phyloP scores from a whole-genome alignment of 2,329 filamentous ascomycete species.

The Meredithiella fracta region DNA sequence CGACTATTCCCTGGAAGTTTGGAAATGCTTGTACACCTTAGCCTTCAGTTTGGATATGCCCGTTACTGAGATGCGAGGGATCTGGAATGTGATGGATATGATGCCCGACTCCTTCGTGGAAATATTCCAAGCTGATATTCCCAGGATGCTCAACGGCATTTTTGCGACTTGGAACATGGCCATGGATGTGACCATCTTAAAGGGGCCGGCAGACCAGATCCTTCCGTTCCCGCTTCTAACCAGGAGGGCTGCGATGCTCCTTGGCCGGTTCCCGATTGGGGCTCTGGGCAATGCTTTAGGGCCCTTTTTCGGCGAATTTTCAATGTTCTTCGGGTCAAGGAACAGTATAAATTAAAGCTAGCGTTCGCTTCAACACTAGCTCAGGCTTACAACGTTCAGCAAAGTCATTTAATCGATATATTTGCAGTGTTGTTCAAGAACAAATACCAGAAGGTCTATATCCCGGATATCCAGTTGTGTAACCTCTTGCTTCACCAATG shows the following conservation, averaged over 20 bases:
- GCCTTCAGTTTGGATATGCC: slow-evolving; percentile 8
- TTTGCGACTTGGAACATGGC: neutral
- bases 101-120: slow-evolving; percentile 5
- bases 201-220: neutral
- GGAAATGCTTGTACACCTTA: slow-evolving; percentile 8
- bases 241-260: neutral
- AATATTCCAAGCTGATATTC: neutral
- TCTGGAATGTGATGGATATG: slow-evolving; percentile 6
- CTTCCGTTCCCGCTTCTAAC: slow-evolving; percentile 12
- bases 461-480: slow-evolving; percentile 15
- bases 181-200: neutral
- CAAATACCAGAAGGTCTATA: neutral
- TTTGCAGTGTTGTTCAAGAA: slow-evolving; percentile 12
- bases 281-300: neutral
- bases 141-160: neutral
- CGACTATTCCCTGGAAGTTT: slow-evolving; percentile 11
- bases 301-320: neutral
- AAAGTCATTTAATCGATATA: slow-evolving; percentile 15
- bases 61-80: slow-evolving; percentile 3
- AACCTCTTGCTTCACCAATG: slow-evolving; percentile 16
- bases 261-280: slow-evolving; percentile 7
- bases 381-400: slow-evolving; percentile 14
- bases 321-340: neutral
- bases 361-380: slow-evolving; percentile 15
- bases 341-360: neutral